These are phyloP conservation scores for Sporothrix euskadiensis DNA, from an alignment of 2,329 filamentous ascomycete genomes.

Conservation along the genomic window DNA sequence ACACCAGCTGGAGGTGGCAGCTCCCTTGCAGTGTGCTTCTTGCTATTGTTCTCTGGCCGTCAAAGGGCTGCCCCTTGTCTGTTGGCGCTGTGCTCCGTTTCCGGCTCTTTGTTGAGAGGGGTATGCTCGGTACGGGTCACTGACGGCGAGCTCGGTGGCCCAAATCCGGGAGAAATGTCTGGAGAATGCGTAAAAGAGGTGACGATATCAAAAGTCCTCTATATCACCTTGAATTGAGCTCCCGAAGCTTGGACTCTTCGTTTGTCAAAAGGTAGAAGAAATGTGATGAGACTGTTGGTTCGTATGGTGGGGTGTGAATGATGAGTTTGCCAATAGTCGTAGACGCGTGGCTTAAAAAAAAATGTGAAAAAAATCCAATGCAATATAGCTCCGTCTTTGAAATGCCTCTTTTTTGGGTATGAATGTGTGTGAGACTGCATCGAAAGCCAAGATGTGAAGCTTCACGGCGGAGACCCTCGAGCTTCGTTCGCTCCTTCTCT, in stretches of 20 bases:
- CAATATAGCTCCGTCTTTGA: not conserved
- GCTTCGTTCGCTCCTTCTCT: not conserved
- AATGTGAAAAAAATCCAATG: not conserved
- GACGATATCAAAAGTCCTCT: not conserved
- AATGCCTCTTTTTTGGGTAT: not conserved
- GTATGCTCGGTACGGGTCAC: not conserved
- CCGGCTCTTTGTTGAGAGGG: not conserved
- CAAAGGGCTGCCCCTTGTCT: not conserved
- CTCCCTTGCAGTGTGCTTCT: conserved; percentile 16
- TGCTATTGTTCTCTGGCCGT: conserved; percentile 29
- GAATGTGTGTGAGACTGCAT: not conserved
- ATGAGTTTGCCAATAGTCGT: not conserved
- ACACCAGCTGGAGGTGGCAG: not conserved
- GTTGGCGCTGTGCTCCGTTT: conserved; percentile 9
- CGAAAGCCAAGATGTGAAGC: not conserved
- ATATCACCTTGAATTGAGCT: not conserved
- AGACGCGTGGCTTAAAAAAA: not conserved
- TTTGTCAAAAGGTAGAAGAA: not conserved
- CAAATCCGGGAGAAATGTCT: not conserved
- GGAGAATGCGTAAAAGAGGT: not conserved
- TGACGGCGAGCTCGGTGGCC: not conserved
- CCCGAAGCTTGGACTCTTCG: not conserved
- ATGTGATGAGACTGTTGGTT: conserved; percentile 1
- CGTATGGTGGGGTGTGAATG: not conserved
- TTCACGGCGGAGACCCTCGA: not conserved